These are phyloP conservation scores for Dispira simplex DNA, from an alignment of 192 early-diverging fungal species.

Conservation along the genomic window DNA sequence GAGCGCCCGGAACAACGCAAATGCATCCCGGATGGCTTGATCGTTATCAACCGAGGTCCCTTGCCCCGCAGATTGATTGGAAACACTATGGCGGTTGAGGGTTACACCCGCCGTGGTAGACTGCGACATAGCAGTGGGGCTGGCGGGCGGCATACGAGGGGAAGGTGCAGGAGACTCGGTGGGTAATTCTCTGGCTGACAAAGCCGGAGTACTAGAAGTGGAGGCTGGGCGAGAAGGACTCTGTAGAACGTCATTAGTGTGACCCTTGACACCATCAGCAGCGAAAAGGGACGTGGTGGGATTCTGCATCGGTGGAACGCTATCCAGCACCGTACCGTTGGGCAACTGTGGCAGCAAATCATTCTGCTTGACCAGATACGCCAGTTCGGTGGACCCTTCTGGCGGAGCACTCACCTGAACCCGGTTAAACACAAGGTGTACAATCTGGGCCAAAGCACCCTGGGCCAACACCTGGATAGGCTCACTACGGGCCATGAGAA, in stretches of 20 bases:
- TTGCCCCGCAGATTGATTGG: too few species aligned
- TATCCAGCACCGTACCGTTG: not conserved
- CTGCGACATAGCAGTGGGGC: not conserved
- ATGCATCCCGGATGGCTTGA: slow-evolving; percentile 47
- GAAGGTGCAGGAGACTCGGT: not conserved
- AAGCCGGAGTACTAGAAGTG: too few species aligned
- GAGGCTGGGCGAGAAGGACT: not conserved
- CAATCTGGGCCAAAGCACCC: slow-evolving; percentile 79
- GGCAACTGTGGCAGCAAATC: too few species aligned
- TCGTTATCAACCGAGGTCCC: slow-evolving; percentile 13
- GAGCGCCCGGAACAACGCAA: slow-evolving; percentile 70
- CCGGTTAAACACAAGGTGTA: slow-evolving; percentile 64
- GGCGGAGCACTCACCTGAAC: slow-evolving; percentile 20
- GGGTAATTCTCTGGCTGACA: too few species aligned
- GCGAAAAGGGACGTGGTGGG: not conserved
- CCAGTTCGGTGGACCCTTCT: not conserved
- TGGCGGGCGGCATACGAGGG: not conserved
- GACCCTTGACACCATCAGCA: not conserved
- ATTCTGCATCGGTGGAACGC: not conserved
- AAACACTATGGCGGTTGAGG: too few species aligned
- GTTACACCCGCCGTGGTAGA: not conserved
- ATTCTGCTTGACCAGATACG: not conserved
- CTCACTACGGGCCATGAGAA: slow-evolving; percentile 52
- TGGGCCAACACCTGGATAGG: slow-evolving; percentile 77
- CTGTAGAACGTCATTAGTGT: too few species aligned